Evolutionary conservation across 2,329 filamentous ascomycete species (phyloP), one percentile per base, ranked within the genome.

Genomic region (Pyrenochaeta sp.): DNA sequence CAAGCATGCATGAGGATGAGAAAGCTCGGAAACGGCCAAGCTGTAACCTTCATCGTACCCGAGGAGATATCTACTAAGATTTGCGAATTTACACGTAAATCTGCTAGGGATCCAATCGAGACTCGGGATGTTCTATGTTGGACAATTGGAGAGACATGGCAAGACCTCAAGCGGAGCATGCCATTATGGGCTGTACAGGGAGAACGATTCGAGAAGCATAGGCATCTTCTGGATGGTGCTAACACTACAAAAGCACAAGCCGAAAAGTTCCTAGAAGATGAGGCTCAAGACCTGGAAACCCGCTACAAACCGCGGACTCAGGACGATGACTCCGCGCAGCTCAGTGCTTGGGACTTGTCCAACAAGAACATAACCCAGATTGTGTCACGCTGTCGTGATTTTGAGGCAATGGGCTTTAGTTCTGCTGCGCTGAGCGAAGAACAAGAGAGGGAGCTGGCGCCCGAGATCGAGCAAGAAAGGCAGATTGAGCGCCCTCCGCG

Each of bases 391-490:
- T 74, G 60, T 49, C 54, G 46, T 6, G 58, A 66, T 1, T 73
- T 74, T 35, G 52, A 64, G 3, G 68, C 71, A 4, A 54, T 67
- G 36, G 47, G 64, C 2, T 62, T 79, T 21, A 58, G 68, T 1
- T 63, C 75, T 0, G 74, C 77, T 0, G 72, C 74, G 0, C 71
- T 90, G 0, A 75, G 84, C 2, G 87, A 90, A 61, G 89, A 91
- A 51, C 87, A 91, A 58, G 88, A 91, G 64, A 79, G 88, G 0
- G 89, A 91, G 56, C 75, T 91, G 0, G 79, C 85, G 0, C 86
- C 85, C 0, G 88, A 92, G 55, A 80, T 84, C 0, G 85, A 91
- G 58, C 73, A 82, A 21, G 85, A 91, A 61, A 75, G 80, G 1
- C 75, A 89, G 43, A 60, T 85, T 0, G 76, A 89, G 58, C 76